A percentile compares a stretch with the other conserved stretches of the same genome.
These are phyloP conservation scores for Gossypium gossypioides DNA, from an alignment of 441 rosid genomes.

Conservation along the genomic window DNA sequence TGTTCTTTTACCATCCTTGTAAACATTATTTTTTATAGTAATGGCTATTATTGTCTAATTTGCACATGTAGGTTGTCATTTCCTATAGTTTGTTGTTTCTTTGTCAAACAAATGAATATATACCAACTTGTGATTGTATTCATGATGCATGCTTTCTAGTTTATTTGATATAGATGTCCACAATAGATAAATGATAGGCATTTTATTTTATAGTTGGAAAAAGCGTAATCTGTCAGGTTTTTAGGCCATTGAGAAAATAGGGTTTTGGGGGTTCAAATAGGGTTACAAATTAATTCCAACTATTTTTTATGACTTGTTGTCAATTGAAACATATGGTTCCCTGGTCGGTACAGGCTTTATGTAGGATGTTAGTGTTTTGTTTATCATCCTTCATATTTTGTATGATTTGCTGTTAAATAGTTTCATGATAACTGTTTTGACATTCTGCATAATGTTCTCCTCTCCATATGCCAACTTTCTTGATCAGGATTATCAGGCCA, in stretches of 20 bases:
- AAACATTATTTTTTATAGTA: background rate
- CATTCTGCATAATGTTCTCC: background rate
- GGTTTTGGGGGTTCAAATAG: background rate
- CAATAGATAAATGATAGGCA: background rate
- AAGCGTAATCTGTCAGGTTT: background rate
- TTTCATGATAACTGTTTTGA: background rate
- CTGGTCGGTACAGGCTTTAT: background rate
- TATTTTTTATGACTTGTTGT: background rate
- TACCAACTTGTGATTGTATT: background rate
- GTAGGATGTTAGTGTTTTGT: background rate
- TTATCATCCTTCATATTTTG: background rate
- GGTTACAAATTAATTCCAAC: background rate
- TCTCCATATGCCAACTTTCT: background rate
- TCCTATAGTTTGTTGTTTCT: background rate
- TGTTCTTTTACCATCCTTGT: background rate
- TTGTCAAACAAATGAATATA: background rate
- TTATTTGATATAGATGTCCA: background rate
- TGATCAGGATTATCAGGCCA: constrained; percentile 77
- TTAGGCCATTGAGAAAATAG: background rate
- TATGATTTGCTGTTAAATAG: background rate
- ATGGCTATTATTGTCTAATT: background rate
- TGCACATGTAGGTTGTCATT: background rate
- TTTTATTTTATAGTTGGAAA: background rate
- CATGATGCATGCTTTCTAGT: background rate
- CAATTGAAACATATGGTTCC: background rate